Evolutionary conservation across 1,139 yeast genomes (phyloP).

Genomic region (Zygosaccharomyces pseudobailii): DNA sequence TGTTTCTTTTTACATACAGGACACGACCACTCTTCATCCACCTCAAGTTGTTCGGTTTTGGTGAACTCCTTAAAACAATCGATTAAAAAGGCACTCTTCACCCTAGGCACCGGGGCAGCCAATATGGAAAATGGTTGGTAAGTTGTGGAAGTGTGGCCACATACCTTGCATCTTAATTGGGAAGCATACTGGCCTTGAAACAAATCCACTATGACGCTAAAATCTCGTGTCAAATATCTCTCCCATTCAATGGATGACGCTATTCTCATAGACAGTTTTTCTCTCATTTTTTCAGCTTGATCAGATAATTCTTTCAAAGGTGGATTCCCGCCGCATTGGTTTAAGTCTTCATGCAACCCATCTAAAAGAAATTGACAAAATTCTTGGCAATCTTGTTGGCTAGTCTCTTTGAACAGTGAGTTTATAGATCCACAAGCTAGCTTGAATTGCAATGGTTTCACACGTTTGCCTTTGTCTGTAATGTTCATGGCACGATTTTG

Average conservation of each 20-base stretch:
- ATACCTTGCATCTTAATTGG: constrained; percentile 67
- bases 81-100: constrained; percentile 36
- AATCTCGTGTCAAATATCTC: constrained; percentile 75
- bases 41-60: constrained; percentile 63
- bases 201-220: constrained; percentile 77
- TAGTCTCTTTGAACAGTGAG: constrained; percentile 66
- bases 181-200: constrained; percentile 92
- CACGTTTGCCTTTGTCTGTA: constrained; percentile 39
- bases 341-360: constrained; percentile 83
- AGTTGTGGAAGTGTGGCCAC: constrained; percentile 79
- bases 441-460: constrained; percentile 48
- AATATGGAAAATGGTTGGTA: constrained; percentile 76
- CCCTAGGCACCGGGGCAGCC: constrained; percentile 63
- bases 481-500: constrained; percentile 18
- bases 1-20: constrained; percentile 69
- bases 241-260: constrained; percentile 97
- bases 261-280: constrained; percentile 66
- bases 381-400: constrained; percentile 94
- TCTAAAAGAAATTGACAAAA: constrained; percentile 80
- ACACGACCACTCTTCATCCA: constrained; percentile 86
- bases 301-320: constrained; percentile 58
- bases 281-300: constrained; percentile 72
- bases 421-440: constrained; percentile 62
- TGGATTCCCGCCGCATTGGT: constrained; percentile 56
- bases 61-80: constrained; percentile 73